Conservation (phyloP, 129 eudicot species). For the Saposhnikovia divaricata region DNA sequence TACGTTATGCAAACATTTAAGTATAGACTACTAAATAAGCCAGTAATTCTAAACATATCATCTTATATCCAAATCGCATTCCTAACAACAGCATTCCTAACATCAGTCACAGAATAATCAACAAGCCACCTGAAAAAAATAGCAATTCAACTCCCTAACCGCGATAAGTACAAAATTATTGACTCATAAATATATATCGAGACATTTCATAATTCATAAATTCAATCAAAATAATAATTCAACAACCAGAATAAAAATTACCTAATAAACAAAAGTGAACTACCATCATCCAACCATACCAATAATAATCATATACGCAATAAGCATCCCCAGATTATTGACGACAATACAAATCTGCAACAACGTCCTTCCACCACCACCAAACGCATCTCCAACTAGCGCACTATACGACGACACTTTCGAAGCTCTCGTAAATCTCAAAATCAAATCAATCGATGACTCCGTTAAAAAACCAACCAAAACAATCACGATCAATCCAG, state of each 20-base stretch:
- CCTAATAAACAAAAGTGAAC: conserved; percentile 1
- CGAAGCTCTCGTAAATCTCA: not conserved
- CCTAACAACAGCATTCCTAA: not conserved
- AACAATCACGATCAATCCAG: conserved; percentile 29
- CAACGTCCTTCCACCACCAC: not conserved
- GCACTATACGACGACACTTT: not conserved
- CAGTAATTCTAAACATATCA: not conserved
- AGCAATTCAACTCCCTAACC: not conserved
- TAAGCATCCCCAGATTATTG: not conserved
- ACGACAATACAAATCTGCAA: not conserved
- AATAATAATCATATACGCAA: not conserved
- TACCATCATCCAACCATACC: conserved; percentile 1
- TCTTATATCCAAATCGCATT: not conserved
- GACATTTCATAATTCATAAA: not conserved
- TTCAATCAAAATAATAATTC: not conserved
- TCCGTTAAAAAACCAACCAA: not conserved
- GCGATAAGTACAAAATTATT: too few relatives aligned
- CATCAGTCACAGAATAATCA: not conserved
- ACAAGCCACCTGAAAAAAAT: not conserved
- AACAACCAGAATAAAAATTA: not conserved
- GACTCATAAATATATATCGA: not conserved
- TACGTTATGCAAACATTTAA: not conserved
- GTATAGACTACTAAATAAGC: not conserved
- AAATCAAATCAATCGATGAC: not conserved
- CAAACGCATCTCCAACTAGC: conserved; percentile 4